phyloP scores from a whole-genome alignment of 306 rosid genomes.

The Castanea mollissima region DNA sequence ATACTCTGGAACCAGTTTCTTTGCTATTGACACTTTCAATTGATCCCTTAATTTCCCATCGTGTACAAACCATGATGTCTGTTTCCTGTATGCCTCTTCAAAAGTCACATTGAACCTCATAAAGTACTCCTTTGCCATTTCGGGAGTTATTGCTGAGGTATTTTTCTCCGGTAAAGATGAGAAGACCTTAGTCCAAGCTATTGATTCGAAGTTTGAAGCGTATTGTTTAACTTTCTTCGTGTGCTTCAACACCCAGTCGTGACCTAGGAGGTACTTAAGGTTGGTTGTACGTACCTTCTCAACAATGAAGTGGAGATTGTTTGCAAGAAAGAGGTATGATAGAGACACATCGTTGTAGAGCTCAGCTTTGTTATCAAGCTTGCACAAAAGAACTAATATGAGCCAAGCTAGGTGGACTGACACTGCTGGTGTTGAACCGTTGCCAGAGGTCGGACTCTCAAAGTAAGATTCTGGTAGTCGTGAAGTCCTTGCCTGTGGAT shows the following conservation, averaged over 20 bases:
- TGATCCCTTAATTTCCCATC: slow-evolving; percentile 42
- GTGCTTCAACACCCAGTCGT: slow-evolving; percentile 40
- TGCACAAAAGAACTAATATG: slow-evolving; percentile 49
- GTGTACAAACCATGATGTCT: slow-evolving; percentile 42
- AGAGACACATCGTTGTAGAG: slow-evolving; percentile 43
- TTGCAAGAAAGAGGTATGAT: slow-evolving; percentile 49
- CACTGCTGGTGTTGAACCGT: slow-evolving; percentile 19
- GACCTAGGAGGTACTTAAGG: slow-evolving; percentile 36
- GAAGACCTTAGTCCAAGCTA: slow-evolving; percentile 47
- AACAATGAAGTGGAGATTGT: slow-evolving; percentile 47
- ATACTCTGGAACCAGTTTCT: slow-evolving; percentile 37
- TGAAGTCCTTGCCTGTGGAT: slow-evolving; percentile 24
- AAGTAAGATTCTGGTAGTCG: slow-evolving; percentile 20
- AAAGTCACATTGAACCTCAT: slow-evolving; percentile 38
- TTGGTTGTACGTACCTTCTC: slow-evolving; percentile 34
- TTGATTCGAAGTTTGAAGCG: slow-evolving; percentile 38
- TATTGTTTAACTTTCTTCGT: slow-evolving; percentile 30
- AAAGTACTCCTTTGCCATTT: slow-evolving; percentile 28
- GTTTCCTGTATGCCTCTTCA: slow-evolving; percentile 45
- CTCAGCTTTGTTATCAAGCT: slow-evolving; percentile 47
- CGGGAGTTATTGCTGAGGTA: slow-evolving; percentile 13
- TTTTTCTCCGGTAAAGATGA: slow-evolving; percentile 29
- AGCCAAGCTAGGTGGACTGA: slow-evolving; percentile 50
- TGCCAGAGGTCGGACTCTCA: slow-evolving; percentile 15
- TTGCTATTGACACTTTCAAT: slow-evolving; percentile 42